These are phyloP conservation scores for Hevea brasiliensis DNA, from an alignment of 345 rosid genomes.

Conservation along the genomic window DNA sequence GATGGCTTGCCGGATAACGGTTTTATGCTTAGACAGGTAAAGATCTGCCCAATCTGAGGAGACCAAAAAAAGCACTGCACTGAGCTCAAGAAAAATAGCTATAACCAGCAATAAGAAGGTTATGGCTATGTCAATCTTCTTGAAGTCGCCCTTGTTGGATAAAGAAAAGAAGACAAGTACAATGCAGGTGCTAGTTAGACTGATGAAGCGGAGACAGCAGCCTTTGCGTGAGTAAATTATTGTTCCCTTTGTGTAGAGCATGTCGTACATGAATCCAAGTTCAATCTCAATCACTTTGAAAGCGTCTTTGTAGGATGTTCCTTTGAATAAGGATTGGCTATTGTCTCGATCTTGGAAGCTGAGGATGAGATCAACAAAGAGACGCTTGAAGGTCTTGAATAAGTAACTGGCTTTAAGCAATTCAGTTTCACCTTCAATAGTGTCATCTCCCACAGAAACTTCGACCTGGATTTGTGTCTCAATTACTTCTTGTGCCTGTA, in stretches of 20 bases:
- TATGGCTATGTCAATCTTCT: constrained; percentile 9
- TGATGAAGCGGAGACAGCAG: constrained; percentile 26
- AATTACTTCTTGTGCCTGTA: not conserved
- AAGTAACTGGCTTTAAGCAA: constrained; percentile 19
- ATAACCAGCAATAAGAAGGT: constrained; percentile 22
- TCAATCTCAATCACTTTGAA: constrained; percentile 35
- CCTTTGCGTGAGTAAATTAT: constrained; percentile 23
- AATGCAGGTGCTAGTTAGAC: not conserved
- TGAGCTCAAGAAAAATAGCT: constrained; percentile 23
- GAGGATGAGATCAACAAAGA: constrained; percentile 43
- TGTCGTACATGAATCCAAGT: constrained; percentile 37
- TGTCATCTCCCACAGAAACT: not conserved
- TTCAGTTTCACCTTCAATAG: not conserved
- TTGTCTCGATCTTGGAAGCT: constrained; percentile 14
- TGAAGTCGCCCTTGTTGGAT: not conserved
- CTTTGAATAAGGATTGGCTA: constrained; percentile 10
- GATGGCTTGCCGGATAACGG: not conserved
- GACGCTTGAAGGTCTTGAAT: constrained; percentile 38
- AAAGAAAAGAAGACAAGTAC: constrained; percentile 19
- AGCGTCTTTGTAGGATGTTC: not conserved
- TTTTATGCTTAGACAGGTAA: constrained; percentile 7
- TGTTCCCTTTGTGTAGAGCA: constrained; percentile 46
- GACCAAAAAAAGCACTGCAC: not conserved
- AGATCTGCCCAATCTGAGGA: constrained; percentile 17
- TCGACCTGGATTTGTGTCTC: constrained; percentile 1